These are phyloP conservation scores for Claviceps cyperi DNA, from an alignment of 2,329 filamentous ascomycete genomes.

Conservation along the genomic window DNA sequence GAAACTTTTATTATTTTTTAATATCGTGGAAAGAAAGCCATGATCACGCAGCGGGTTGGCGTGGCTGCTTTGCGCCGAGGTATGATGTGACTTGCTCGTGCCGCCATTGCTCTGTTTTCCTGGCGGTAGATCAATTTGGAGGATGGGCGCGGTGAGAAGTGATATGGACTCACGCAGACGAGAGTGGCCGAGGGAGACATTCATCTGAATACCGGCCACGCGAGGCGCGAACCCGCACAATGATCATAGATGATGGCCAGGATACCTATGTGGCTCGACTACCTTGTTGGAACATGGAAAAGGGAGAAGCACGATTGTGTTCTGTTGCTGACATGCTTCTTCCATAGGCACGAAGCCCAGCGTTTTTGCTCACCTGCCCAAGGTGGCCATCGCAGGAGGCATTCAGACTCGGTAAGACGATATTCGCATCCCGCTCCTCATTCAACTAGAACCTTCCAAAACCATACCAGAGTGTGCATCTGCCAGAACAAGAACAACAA, in stretches of 20 bases:
- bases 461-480: no score
- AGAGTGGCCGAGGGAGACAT: background rate
- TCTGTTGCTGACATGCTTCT: constrained; percentile 5
- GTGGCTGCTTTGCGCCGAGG: constrained; percentile 45
- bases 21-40: constrained; percentile 11
- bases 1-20: background rate
- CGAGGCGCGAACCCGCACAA: no score
- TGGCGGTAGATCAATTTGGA: no score
- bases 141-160: no score
- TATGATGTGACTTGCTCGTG: constrained; percentile 14
- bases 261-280: no score
- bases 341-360: constrained; percentile 26
- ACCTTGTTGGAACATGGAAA: background rate
- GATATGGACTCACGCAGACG: no score
- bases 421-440: background rate
- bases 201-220: no score
- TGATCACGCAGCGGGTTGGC: constrained; percentile 44
- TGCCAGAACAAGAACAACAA: no score
- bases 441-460: background rate
- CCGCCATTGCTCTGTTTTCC: background rate
- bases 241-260: no score
- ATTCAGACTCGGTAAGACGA: constrained; percentile 32
- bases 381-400: constrained; percentile 27
- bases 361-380: constrained; percentile 27
- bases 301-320: background rate